phyloP scores from a whole-genome alignment of 352 stramenopile genomes.

The Globisporangium carolinianum region DNA sequence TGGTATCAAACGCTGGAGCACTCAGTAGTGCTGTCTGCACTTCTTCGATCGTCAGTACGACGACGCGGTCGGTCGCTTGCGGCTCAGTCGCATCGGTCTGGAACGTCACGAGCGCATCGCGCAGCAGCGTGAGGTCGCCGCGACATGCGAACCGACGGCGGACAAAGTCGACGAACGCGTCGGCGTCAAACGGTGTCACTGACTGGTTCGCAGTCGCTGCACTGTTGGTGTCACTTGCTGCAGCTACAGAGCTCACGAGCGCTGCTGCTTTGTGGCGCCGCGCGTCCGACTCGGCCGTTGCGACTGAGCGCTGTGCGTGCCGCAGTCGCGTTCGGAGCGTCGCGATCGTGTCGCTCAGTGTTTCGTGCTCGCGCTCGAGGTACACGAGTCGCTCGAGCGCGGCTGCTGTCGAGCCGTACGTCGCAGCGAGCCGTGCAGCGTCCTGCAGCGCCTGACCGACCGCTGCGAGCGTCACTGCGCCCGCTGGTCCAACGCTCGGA shows the following conservation, averaged over 20 bases:
- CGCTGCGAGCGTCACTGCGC: constrained; percentile 8
- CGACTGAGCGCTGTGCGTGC: constrained; percentile 13
- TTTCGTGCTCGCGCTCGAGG: constrained; percentile 22
- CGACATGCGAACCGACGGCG: constrained; percentile 26
- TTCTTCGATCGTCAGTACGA: constrained; percentile 12
- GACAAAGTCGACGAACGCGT: constrained; percentile 22
- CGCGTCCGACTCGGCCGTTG: constrained; percentile 16
- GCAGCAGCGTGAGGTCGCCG: constrained; percentile 21
- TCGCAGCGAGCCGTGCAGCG: constrained; percentile 24
- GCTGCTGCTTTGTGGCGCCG: constrained; percentile 10
- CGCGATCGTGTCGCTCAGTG: constrained; percentile 17
- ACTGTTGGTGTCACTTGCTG: background rate
- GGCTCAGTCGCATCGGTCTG: constrained; percentile 6
- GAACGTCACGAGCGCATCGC: constrained; percentile 15
- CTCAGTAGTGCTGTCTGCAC: constrained; percentile 4
- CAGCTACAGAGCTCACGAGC: constrained; percentile 1
- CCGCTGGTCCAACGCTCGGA: background rate
- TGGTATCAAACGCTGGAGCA: background rate
- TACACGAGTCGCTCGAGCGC: constrained; percentile 20
- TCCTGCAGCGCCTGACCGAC: constrained; percentile 24
- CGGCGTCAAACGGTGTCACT: constrained; percentile 10
- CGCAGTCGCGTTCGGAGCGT: constrained; percentile 14
- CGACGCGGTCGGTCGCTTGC: constrained; percentile 2
- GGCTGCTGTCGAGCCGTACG: constrained; percentile 24
- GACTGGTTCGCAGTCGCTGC: background rate